Conservation (phyloP, 805 yeast species). For the Candida patagonica region DNA sequence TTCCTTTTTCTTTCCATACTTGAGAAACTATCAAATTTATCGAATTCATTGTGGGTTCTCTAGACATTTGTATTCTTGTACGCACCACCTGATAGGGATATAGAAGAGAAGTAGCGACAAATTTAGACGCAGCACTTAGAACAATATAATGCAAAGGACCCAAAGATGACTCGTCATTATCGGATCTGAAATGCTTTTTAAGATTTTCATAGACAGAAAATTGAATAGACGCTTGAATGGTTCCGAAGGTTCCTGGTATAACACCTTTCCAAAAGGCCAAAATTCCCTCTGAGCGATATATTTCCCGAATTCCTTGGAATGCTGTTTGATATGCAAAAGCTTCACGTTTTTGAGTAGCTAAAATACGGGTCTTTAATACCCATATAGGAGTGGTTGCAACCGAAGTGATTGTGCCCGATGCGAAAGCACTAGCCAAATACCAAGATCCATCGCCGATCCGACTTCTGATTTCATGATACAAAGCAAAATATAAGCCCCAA, state of each 20-base stretch:
- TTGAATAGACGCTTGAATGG: slow-evolving; percentile 83
- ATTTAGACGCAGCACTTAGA: slow-evolving; percentile 61
- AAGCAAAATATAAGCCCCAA: slow-evolving; percentile 81
- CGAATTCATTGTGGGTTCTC: neutral
- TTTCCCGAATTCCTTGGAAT: slow-evolving; percentile 42
- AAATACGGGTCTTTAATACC: slow-evolving; percentile 87
- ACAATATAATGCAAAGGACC: slow-evolving; percentile 50
- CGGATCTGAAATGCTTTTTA: slow-evolving; percentile 31
- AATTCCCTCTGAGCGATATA: slow-evolving; percentile 48
- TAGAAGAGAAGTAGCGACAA: slow-evolving; percentile 53
- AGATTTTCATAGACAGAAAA: slow-evolving; percentile 76
- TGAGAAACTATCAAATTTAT: neutral
- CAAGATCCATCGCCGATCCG: slow-evolving; percentile 11
- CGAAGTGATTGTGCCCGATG: slow-evolving; percentile 71
- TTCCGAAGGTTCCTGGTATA: slow-evolving; percentile 67
- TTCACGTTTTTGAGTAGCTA: slow-evolving; percentile 38
- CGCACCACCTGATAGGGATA: slow-evolving; percentile 82
- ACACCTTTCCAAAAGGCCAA: slow-evolving; percentile 64
- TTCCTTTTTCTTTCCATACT: slow-evolving; percentile 39
- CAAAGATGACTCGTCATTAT: neutral
- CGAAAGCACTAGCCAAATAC: slow-evolving; percentile 46
- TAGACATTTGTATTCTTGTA: slow-evolving; percentile 55
- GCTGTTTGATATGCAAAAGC: slow-evolving; percentile 52
- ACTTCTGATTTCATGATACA: slow-evolving; percentile 46
- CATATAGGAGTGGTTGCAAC: slow-evolving; percentile 84